Evolutionary conservation across 352 stramenopile genomes (phyloP).

Genomic region (Globisporangium megalacanthum): DNA sequence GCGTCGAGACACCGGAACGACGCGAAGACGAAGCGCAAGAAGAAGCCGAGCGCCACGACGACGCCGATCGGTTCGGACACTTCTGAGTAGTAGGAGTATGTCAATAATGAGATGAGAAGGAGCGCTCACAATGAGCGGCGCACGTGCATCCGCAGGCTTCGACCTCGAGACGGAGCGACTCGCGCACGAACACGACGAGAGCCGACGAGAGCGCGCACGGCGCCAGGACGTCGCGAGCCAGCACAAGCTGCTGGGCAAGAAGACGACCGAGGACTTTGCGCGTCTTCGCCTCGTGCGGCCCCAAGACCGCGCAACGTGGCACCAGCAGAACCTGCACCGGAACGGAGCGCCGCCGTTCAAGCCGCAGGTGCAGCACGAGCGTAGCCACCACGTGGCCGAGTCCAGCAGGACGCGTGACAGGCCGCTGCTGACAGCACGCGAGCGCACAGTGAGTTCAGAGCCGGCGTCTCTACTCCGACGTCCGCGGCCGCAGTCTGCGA

Average conservation of each 20-base stretch:
- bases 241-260: slow-evolving; percentile 41
- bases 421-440: slow-evolving; percentile 22
- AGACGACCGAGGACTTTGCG: slow-evolving; percentile 48
- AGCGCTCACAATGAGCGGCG: no score
- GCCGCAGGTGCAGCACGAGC: not conserved
- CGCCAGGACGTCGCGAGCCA: slow-evolving; percentile 25
- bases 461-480: not conserved
- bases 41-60: not conserved
- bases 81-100: not conserved
- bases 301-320: slow-evolving; percentile 18
- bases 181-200: slow-evolving; percentile 4
- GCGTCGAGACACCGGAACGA: not conserved
- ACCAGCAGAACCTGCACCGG: slow-evolving; percentile 38
- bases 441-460: not conserved
- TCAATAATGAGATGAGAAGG: not conserved
- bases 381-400: not conserved
- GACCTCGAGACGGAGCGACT: slow-evolving; percentile 6
- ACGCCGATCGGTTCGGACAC: not conserved
- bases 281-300: slow-evolving; percentile 35
- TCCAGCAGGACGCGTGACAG: not conserved
- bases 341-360: slow-evolving; percentile 20
- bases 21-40: slow-evolving; percentile 1
- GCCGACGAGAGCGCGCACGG: slow-evolving; percentile 15
- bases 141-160: not conserved
- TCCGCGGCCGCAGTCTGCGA: slow-evolving; percentile 43